phyloP scores from a whole-genome alignment of 192 early-diverging fungal genomes.

The Linnemannia zychae region DNA sequence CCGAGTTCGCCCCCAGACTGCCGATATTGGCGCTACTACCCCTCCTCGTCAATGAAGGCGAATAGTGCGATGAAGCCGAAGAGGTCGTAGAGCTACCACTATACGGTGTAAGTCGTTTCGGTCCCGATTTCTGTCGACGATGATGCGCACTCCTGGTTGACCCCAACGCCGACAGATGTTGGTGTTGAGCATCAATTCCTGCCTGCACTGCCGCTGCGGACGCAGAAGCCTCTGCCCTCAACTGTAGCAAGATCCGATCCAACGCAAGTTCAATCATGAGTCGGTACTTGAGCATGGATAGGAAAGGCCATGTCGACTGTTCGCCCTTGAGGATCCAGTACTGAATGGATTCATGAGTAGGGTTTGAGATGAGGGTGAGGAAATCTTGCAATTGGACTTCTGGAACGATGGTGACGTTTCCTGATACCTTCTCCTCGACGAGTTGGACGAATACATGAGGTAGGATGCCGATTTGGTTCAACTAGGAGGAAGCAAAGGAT shows the following conservation, averaged over 20 bases:
- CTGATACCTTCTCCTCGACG: slow-evolving; percentile 74
- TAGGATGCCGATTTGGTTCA: slow-evolving; percentile 72
- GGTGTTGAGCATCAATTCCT: slow-evolving; percentile 25
- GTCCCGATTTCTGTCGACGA: slow-evolving; percentile 51
- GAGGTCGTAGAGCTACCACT: not conserved
- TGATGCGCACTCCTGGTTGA: slow-evolving; percentile 19
- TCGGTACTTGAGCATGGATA: slow-evolving; percentile 77
- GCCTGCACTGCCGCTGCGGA: slow-evolving; percentile 34
- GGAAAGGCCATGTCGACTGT: slow-evolving; percentile 81
- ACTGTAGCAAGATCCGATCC: slow-evolving; percentile 59
- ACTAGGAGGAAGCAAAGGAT: too few relatives aligned
- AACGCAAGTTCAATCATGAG: slow-evolving; percentile 79
- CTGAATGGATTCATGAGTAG: slow-evolving; percentile 70
- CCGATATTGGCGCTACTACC: slow-evolving; percentile 36
- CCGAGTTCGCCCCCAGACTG: not conserved
- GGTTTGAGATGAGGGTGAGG: slow-evolving; percentile 76
- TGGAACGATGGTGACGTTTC: slow-evolving; percentile 81
- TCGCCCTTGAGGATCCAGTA: slow-evolving; percentile 87
- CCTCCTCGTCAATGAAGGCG: slow-evolving; percentile 22
- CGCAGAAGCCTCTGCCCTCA: slow-evolving; percentile 36
- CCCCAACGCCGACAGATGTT: not conserved
- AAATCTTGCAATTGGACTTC: slow-evolving; percentile 72
- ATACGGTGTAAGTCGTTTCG: slow-evolving; percentile 33
- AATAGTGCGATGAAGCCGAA: not conserved
- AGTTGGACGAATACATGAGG: slow-evolving; percentile 69